Conservation (phyloP, 148 eudicot genomes). For the Fagopyrum esculentum region DNA sequence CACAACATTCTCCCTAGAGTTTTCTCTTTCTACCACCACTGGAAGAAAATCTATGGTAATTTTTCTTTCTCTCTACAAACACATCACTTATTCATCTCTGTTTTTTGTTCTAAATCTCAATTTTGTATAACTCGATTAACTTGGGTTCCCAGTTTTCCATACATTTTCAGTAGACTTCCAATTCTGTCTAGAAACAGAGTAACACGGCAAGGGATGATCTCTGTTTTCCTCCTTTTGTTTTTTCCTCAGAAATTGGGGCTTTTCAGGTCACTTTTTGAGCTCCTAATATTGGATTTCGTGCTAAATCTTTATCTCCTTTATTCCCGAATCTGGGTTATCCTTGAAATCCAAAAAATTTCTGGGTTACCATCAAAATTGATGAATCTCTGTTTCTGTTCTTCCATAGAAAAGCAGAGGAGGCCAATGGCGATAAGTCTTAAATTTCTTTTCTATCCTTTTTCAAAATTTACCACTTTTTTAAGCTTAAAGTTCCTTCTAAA, state of each 20-base stretch:
- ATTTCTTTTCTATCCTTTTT: background rate
- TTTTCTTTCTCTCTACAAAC: constrained; percentile 18
- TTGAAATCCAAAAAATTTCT: background rate
- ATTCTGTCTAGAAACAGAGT: constrained; percentile 15
- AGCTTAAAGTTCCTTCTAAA: background rate
- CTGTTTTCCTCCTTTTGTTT: background rate
- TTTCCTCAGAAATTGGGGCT: constrained; percentile 7
- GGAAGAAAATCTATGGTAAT: constrained; percentile 93
- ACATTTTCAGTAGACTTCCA: constrained; percentile 3
- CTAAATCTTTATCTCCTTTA: background rate
- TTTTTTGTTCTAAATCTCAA: background rate
- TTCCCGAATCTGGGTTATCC: constrained; percentile 7
- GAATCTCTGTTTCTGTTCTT: background rate
- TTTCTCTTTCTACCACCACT: constrained; percentile 92
- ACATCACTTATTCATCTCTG: background rate
- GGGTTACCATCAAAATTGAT: background rate
- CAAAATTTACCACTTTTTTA: constrained; percentile 2
- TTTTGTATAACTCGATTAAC: too few species aligned
- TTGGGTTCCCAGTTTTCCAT: background rate
- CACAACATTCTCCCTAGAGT: constrained; percentile 96
- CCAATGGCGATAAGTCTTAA: background rate
- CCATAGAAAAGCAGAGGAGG: background rate
- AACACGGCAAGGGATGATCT: constrained; percentile 3
- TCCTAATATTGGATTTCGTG: background rate
- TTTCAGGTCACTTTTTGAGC: constrained; percentile 3